Base-by-base conservation (phyloP, 2,329 filamentous ascomycete genomes). In the Cladobotryum protrusum region DNA sequence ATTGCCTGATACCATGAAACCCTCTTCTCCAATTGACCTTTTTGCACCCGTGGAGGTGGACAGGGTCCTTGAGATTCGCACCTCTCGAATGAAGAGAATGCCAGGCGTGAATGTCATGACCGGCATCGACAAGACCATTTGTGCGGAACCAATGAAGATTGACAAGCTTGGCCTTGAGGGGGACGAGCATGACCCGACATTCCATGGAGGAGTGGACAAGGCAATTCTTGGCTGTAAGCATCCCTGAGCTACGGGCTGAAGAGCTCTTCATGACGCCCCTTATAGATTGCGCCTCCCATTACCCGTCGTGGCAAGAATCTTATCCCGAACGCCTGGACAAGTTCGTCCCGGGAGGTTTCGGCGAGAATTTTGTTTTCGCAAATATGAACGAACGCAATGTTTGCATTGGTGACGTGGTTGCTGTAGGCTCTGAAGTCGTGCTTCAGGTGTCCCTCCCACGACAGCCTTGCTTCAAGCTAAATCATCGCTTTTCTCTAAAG, bases 391-490 rank as follows among this genome's bases (percentile, higher is more conserved):
- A 86, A 66, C 71, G 74, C 34, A 85, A 82, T 55, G 67, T 85
- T 1, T 85, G 82, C 62, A 82, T 86, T 46, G 82, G 83, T 18
- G 83, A 86, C 56, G 67, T 79, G 13, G 67, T 82, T 15, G 67
- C 72, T 0, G 72, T 85, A 7, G 74, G 76, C 0, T 65, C 70
- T 42, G 67, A 72, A 2, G 70, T 80, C 0, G 51, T 80, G 3
- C 69, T 85, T 0, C 77, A 85, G 56, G 77, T 85, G 19, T 78
- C 74, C 54, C 67, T 84, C 19, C 82, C 82, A 1, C 73, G 83
- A 14, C 76, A 81, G 56, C 83, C 83, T 9, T 86, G 83, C 66
- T 86, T 78, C 67, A 86, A 86, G 60, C 72, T 86, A 8, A 86
- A 86, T 60, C 82, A 85, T 57, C 79, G 82, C 1, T 86, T 86